Percentiles rank a stretch among this genome's conserved stretches.
These are phyloP conservation scores for Waitea zeae DNA, from an alignment of 1,284 basidiomycete genomes.

Conservation along the genomic window DNA sequence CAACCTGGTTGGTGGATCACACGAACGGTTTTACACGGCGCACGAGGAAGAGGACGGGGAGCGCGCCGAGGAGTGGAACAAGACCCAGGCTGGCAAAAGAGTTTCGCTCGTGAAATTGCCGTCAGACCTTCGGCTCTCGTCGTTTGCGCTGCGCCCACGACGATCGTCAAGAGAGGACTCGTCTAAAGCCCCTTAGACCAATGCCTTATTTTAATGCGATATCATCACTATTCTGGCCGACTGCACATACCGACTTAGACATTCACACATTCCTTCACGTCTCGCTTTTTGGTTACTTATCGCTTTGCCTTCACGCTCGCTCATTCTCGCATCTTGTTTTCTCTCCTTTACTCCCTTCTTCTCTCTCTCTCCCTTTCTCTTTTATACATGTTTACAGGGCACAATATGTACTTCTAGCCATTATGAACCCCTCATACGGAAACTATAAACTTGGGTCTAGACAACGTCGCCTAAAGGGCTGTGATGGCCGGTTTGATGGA, in stretches of 20 bases:
- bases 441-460: too few species aligned
- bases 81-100: slow-evolving; percentile 66
- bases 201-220: not conserved
- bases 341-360: too few species aligned
- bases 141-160: slow-evolving; percentile 13
- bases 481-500: too few species aligned
- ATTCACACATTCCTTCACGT: not conserved
- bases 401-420: too few species aligned
- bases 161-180: not conserved
- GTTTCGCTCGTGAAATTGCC: slow-evolving; percentile 65
- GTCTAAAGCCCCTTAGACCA: not conserved
- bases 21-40: slow-evolving; percentile 28
- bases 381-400: too few species aligned
- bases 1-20: too few species aligned
- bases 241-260: not conserved
- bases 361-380: too few species aligned
- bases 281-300: not conserved
- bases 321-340: too few species aligned
- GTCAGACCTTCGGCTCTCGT: slow-evolving; percentile 27
- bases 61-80: slow-evolving; percentile 71
- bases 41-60: slow-evolving; percentile 32
- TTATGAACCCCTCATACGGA: too few species aligned
- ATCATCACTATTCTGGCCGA: too few species aligned
- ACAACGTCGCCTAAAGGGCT: too few species aligned
- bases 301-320: not conserved